Evolutionary conservation across 345 rosid genomes (phyloP).

Genomic region (Melastoma malabathricum): DNA sequence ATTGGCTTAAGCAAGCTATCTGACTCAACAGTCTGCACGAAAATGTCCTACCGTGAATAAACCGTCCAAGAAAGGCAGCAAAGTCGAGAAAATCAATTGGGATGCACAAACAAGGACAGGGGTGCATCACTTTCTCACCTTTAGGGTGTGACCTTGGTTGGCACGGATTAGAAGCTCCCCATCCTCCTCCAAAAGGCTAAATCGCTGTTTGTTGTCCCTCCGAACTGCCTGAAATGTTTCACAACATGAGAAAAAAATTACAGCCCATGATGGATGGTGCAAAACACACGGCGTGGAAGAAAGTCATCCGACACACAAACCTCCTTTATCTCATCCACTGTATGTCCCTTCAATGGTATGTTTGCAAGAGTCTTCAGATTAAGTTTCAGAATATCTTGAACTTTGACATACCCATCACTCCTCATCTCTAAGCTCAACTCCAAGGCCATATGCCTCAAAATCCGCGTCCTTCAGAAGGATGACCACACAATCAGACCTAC

Average conservation of each 20-base stretch:
- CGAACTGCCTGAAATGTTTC: constrained; percentile 46
- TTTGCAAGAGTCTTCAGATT: constrained; percentile 61
- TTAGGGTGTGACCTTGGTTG: constrained; percentile 85
- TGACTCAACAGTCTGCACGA: constrained; percentile 54
- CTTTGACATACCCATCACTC: constrained; percentile 74
- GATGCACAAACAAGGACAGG: no score
- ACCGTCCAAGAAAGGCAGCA: no score
- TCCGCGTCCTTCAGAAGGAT: constrained; percentile 36
- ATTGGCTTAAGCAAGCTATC: constrained; percentile 67
- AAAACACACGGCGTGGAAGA: constrained; percentile 1
- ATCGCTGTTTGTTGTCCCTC: constrained; percentile 75
- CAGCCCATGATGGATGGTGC: neutral
- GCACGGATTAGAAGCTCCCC: constrained; percentile 77
- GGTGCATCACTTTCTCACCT: constrained; percentile 1
- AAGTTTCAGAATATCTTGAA: constrained; percentile 53
- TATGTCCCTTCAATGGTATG: constrained; percentile 51
- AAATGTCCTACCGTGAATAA: neutral
- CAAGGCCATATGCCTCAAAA: constrained; percentile 68
- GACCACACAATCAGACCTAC: neutral
- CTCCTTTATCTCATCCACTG: constrained; percentile 67
- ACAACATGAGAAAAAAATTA: neutral
- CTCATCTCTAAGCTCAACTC: constrained; percentile 62
- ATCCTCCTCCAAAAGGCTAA: constrained; percentile 61
- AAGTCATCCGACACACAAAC: constrained; percentile 17
- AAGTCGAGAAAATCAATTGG: no score